Evolutionary conservation across 2,329 filamentous ascomycete species (phyloP).

Genomic region (Whalleya microplaca): DNA sequence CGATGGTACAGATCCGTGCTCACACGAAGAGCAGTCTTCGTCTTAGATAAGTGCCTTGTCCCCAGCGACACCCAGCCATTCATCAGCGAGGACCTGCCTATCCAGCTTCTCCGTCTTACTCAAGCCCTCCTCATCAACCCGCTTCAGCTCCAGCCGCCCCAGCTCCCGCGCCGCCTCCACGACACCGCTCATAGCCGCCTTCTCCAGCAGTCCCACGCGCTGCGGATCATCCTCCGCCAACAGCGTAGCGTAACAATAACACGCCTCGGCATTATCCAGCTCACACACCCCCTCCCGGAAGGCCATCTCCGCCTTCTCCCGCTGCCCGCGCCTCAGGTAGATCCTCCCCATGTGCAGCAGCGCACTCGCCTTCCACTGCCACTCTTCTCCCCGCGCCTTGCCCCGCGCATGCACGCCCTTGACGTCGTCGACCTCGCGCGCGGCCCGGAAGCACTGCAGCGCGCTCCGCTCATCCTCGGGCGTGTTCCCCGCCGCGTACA

Average conservation of each 20-base stretch:
- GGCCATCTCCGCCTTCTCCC: conserved; percentile 28
- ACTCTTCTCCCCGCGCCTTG: too few species aligned
- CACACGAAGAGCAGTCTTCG: neutral
- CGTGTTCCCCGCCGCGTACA: conserved; percentile 24
- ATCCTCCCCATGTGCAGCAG: conserved; percentile 36
- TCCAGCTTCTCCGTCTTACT: conserved; percentile 25
- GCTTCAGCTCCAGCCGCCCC: conserved; percentile 22
- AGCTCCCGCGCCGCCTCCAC: conserved; percentile 34
- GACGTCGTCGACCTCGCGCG: conserved; percentile 17
- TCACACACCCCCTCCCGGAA: conserved; percentile 33
- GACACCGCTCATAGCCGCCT: conserved; percentile 38
- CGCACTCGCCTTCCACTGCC: conserved; percentile 42
- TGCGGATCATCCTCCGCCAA: conserved; percentile 30
- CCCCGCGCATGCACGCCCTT: too few species aligned
- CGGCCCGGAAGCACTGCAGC: conserved; percentile 36
- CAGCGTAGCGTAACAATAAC: conserved; percentile 32
- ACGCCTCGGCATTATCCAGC: conserved; percentile 36
- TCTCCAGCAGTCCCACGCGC: conserved; percentile 32
- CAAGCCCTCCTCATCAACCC: conserved; percentile 15
- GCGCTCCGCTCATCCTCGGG: conserved; percentile 29
- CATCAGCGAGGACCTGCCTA: conserved; percentile 26
- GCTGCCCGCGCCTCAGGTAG: conserved; percentile 26
- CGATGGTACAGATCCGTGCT: neutral
- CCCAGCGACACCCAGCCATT: conserved; percentile 34
- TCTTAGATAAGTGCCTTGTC: conserved; percentile 7